A percentile compares a stretch with the other conserved stretches of the same genome.
Conservation (phyloP, 2,329 filamentous ascomycete genomes). For the Fusarium pilosicola region DNA sequence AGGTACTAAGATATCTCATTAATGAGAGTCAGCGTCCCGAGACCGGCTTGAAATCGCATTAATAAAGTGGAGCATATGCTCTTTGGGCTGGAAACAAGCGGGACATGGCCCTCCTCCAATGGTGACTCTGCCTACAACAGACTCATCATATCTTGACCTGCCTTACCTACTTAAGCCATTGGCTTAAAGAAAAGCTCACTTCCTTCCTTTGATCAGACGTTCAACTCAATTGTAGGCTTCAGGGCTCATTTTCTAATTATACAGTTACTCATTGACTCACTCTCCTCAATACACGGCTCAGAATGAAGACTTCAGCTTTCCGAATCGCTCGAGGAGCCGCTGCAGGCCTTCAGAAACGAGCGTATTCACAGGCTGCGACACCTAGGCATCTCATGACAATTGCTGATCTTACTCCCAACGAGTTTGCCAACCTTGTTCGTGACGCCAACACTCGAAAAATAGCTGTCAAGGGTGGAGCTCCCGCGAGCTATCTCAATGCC, state of each 20-base stretch:
- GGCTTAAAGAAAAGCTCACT: constrained; percentile 16
- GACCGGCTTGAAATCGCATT: constrained; percentile 7
- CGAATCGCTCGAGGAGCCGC: constrained; percentile 49
- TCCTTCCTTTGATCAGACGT: constrained; percentile 2
- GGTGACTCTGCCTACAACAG: constrained; percentile 28
- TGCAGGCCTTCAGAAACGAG: constrained; percentile 53
- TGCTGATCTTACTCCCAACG: constrained; percentile 80
- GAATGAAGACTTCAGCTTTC: constrained; percentile 50
- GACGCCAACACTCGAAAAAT: constrained; percentile 83
- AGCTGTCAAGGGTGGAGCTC: constrained; percentile 73
- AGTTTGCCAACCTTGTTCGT: constrained; percentile 83
- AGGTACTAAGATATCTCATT: neutral
- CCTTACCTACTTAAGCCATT: constrained; percentile 22
- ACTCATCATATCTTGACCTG: constrained; percentile 22
- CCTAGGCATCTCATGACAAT: constrained; percentile 94
- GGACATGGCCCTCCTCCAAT: constrained; percentile 21
- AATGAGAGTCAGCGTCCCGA: constrained; percentile 6
- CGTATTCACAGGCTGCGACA: constrained; percentile 53
- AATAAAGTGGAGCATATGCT: constrained; percentile 18
- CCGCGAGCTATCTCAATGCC: constrained; percentile 66
- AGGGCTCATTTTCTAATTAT: neutral
- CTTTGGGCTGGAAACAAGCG: neutral
- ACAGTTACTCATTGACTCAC: neutral
- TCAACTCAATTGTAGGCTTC: constrained; percentile 3
- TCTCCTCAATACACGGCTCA: constrained; percentile 12